Base-by-base conservation (phyloP, 2,329 filamentous ascomycete species). In the Fusarium subtropicale region DNA sequence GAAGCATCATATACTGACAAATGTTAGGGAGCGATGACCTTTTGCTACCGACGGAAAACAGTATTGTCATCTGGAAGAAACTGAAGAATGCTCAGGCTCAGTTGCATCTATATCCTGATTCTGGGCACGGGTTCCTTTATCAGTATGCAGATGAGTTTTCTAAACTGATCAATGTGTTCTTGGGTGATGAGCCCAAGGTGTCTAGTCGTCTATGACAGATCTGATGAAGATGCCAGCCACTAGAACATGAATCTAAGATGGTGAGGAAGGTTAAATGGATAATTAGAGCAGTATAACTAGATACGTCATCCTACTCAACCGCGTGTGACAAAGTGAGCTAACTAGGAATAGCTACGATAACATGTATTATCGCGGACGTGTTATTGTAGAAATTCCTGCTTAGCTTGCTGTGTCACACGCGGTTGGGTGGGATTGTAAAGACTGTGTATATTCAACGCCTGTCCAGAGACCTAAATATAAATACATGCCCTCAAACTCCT, bases 1-100 rank as follows among this genome's bases (percentile, higher is more conserved):
- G 3, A 5, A 3, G 8, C 15, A 15, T 15, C 12, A 30, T 18
- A 3, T 20, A 12, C 51, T 59, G 15, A 66, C 66, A 34, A 4
- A 7, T 28, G 7, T 24, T 2, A 80, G 76, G 79, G 47, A 75
- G 74, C 54, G 69, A 80, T 45, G 79, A 79, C 66, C 44, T 79
- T 36, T 54, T 81, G 22, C 44, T 79, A 6, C 79, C 80, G 7
- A 79, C 76, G 0, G 76, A 78, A 26, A 80, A 81, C 42, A 82
- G 79, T 60, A 76, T 77, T 15, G 41, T 79, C 18, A 73, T 81
- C 73, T 81, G 79, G 76, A 75, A 75, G 51, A 78, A 76, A 66
- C 50, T 81, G 42, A 75, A 71, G 41, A 71, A 74, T 28, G 64
- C 69, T 5, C 67, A 74, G 18, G 76, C 76, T 18, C 77, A 76